A percentile compares a stretch with the other conserved stretches of the same genome.
These are phyloP conservation scores for Xylaria acuta DNA, from an alignment of 495 filamentous ascomycete species.

Conservation along the genomic window DNA sequence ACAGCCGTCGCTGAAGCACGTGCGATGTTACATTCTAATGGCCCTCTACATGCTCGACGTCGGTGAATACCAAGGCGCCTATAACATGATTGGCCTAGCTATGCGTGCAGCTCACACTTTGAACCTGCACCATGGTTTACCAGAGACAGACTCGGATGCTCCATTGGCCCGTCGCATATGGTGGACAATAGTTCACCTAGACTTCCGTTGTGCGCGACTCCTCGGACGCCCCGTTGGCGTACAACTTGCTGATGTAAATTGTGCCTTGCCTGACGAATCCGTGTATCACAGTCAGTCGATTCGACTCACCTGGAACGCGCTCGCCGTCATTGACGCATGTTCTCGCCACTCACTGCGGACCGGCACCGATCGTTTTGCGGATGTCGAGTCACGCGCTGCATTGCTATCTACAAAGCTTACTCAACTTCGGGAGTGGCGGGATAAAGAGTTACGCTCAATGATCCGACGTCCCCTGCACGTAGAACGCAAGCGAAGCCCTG, in stretches of 20 bases:
- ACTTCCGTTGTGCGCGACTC: slow-evolving; percentile 44
- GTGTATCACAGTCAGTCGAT: slow-evolving; percentile 36
- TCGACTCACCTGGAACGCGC: slow-evolving; percentile 34
- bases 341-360: slow-evolving; percentile 20
- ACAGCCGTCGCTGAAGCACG: slow-evolving; percentile 31
- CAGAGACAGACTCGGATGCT: slow-evolving; percentile 18
- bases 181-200: slow-evolving; percentile 45
- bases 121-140: slow-evolving; percentile 31
- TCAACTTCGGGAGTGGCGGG: slow-evolving; percentile 27
- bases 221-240: slow-evolving; percentile 38
- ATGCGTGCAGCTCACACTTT: slow-evolving; percentile 42
- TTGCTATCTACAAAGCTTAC: slow-evolving; percentile 14
- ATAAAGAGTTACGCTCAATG: slow-evolving; percentile 21
- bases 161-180: slow-evolving; percentile 34
- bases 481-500: slow-evolving; percentile 8
- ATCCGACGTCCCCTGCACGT: slow-evolving; percentile 25
- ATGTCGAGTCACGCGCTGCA: slow-evolving; percentile 24
- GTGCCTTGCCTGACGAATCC: slow-evolving; percentile 9
- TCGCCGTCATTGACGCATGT: slow-evolving; percentile 33
- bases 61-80: slow-evolving; percentile 39
- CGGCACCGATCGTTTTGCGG: slow-evolving; percentile 17
- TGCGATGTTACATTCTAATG: slow-evolving; percentile 40
- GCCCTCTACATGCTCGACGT: background rate
- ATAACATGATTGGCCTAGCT: slow-evolving; percentile 44
- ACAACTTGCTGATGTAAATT: slow-evolving; percentile 31